Base-by-base conservation (phyloP, 345 rosid genomes). In the Lepidium sativum region DNA sequence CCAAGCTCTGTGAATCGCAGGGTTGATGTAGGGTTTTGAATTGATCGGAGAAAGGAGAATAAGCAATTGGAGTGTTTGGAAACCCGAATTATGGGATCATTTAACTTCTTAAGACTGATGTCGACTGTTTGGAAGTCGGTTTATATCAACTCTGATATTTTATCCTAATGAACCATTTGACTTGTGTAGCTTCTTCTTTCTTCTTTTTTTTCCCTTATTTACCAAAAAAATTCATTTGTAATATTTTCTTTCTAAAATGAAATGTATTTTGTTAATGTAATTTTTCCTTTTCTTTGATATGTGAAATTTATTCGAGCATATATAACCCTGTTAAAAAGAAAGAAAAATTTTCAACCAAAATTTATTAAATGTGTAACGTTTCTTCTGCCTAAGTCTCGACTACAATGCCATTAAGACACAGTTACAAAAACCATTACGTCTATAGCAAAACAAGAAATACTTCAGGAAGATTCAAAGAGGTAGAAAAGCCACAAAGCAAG, bases 21-120 rank as follows among this genome's bases (percentile, higher is more conserved):
- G 76, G 55, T 65, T 65, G 68, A 73, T 60, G 58, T 66, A 73
- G 77, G 77, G 72, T 65, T 72, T 65, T 65, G 43, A 17, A 25
- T 39, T 40, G 65, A 71, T 71, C 70, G 59, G 69, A 47, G 69
- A 47, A 49, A 52, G 6, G 50, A 25, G 27, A 40, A 32, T 20
- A 9, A 16, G 4, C 1, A 65, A 31, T 20, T 2, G 0, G 29
- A 42, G 4, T 72, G 71, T 72, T 72, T 72, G 76, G 76, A 21
- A 6, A 65, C 71, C 49, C 11, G 33, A 8, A 1, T 71, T 16
- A 40, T 21, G 6, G 48, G 9, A 18, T 47, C 13, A 5, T 27
- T 55, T 44, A 14, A 23, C 4, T 23, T 2, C 3, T 23, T 23
- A 7, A 38, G 5, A 9, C 54, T 18, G 10, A 6, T 54, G 3